These are phyloP conservation scores for Nelumbo lutea DNA, from an alignment of 164 flowering plant genomes.

Conservation along the genomic window DNA sequence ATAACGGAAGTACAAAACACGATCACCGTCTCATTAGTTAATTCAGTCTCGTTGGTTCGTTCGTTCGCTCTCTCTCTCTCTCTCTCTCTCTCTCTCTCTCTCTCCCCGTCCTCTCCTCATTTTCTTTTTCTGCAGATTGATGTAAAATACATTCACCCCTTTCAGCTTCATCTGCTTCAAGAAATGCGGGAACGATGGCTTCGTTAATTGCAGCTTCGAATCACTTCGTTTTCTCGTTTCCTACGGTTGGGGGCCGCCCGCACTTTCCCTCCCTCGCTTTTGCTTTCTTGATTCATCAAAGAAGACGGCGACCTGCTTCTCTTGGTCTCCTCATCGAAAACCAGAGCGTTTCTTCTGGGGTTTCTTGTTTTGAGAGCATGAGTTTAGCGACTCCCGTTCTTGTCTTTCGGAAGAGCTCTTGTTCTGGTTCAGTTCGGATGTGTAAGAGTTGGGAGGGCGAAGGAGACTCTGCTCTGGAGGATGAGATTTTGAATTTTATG, in stretches of 20 bases:
- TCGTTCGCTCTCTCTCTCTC: no score
- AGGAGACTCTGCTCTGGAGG: conserved; percentile 54
- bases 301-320: neutral
- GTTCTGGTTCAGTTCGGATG: conserved; percentile 18
- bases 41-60: no score
- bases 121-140: no score
- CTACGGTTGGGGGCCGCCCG: neutral
- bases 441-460: conserved; percentile 31
- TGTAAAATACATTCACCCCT: neutral
- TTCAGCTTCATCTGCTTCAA: neutral
- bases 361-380: neutral
- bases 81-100: no score
- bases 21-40: no score
- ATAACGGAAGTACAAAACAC: no score
- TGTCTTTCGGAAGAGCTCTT: conserved; percentile 4
- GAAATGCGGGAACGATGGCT: conserved; percentile 13
- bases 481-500: conserved; percentile 77
- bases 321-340: neutral
- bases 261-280: conserved; percentile 3
- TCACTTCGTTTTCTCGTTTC: conserved; percentile 2
- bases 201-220: conserved; percentile 6
- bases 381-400: neutral
- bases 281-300: conserved; percentile 2
- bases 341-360: conserved; percentile 7
- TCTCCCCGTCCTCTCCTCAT: no score